Base-by-base conservation (phyloP, 2,329 filamentous ascomycete genomes). In the Claviceps humidiphila region DNA sequence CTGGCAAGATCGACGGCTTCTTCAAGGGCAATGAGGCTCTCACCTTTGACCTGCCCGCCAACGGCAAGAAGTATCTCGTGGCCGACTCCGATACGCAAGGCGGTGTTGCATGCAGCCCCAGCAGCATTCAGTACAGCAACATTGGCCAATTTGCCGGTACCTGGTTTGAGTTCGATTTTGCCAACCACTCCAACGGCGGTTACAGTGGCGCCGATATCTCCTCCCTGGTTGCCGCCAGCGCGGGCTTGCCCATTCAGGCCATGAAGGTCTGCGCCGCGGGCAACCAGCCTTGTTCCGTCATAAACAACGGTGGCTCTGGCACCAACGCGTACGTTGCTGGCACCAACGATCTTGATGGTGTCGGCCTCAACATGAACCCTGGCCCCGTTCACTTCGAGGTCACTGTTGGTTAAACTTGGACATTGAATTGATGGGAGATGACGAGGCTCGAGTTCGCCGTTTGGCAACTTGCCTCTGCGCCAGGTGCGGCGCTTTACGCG, bases 131-230 rank as follows among this genome's bases (percentile, higher is more conserved):
- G 39, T 56, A 56, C 54, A 75, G 71, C 51, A 1, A 5, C 2
- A 56, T 59, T 48, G 73, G 74, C 55, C 67, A 73, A 60, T 72
- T 65, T 53, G 67, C 68, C 49, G 64, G 65, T 56, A 69, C 69
- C 52, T 78, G 75, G 75, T 57, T 69, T 61, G 75, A 78, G 68
- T 73, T 70, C 51, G 75, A 78, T 65, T 70, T 71, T 47, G 71
- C 57, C 54, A 72, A 69, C 66, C 39, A 55, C 0, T 63, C 63
- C 64, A 78, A 78, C 70, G 51, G 58, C n/a, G 65, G 61, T 52
- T 75, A 71, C 71, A 75, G 71, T 3, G 75, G 75, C 42, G 72
- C 70, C 53, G 75, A 78, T 53, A 74, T 71, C 56, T 77, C 74
- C 4, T 69, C 68, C 54, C 68, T 78, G 9, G 72, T 75, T 43